Conservation (phyloP, 1,284 basidiomycete species). For the Takashimella tepidaria region DNA sequence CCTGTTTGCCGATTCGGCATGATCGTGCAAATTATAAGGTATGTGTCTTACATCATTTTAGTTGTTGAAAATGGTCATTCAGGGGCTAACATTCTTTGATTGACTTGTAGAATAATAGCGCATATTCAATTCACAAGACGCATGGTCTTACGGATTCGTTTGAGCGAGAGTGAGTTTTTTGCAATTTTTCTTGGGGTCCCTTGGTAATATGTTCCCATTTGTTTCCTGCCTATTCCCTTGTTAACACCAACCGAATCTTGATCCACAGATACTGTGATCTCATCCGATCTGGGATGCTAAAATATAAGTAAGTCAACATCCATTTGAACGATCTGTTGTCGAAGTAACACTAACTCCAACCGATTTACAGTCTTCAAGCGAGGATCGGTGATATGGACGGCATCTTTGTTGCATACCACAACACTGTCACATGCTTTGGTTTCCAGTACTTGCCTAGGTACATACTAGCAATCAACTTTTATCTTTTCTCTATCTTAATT, state of each 20-base stretch:
- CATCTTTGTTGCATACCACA: constrained; percentile 91
- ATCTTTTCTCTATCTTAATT: background rate
- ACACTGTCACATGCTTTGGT: constrained; percentile 80
- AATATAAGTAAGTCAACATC: constrained; percentile 73
- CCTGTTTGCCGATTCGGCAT: constrained; percentile 74
- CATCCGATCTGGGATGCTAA: constrained; percentile 86
- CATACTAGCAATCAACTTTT: constrained; percentile 5
- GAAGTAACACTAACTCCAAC: background rate
- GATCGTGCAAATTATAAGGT: constrained; percentile 82
- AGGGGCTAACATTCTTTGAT: constrained; percentile 8
- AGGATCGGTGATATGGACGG: constrained; percentile 98
- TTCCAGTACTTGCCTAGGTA: constrained; percentile 84
- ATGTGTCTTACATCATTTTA: constrained; percentile 13
- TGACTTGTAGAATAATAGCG: constrained; percentile 58
- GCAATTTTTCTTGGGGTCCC: no score
- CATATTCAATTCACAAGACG: constrained; percentile 62
- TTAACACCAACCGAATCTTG: no score
- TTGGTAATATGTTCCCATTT: no score
- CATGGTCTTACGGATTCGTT: constrained; percentile 68
- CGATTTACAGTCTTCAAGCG: constrained; percentile 75
- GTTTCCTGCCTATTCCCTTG: no score
- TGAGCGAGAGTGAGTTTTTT: constrained; percentile 64
- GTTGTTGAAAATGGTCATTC: background rate
- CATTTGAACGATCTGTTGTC: no score
- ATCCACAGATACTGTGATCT: constrained; percentile 68